A percentile compares a stretch with the other conserved stretches of the same genome.
Evolutionary conservation across 768 basidiomycete genomes (phyloP).

Genomic region (Russula vinacea): DNA sequence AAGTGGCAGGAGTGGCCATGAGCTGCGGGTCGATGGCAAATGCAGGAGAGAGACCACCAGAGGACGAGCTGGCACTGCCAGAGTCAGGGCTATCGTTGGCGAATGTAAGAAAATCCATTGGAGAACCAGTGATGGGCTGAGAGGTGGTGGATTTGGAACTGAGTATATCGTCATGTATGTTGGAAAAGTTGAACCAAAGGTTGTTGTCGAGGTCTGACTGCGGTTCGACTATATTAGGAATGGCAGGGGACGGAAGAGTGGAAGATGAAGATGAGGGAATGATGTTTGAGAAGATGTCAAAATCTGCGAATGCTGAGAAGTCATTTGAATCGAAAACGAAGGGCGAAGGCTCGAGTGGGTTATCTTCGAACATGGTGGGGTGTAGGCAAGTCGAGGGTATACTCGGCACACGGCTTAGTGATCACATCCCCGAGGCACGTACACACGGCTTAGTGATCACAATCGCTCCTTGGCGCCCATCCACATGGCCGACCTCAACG

Average conservation of each 20-base stretch:
- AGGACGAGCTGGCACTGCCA: slow-evolving; percentile 21
- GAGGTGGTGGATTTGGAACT: slow-evolving; percentile 33
- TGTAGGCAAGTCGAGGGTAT: background rate
- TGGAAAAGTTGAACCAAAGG: slow-evolving; percentile 32
- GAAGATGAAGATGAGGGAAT: slow-evolving; percentile 7
- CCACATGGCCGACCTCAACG: slow-evolving; percentile 27
- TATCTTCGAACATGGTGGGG: slow-evolving; percentile 24
- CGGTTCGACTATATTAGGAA: slow-evolving; percentile 13
- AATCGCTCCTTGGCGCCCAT: background rate
- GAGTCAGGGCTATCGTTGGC: slow-evolving; percentile 36
- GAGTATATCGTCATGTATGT: slow-evolving; percentile 34
- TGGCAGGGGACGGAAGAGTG: slow-evolving; percentile 7
- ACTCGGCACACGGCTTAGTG: too few species aligned
- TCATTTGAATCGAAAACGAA: slow-evolving; percentile 20
- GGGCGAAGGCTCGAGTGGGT: slow-evolving; percentile 24
- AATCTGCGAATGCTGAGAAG: slow-evolving; percentile 8
- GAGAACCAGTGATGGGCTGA: slow-evolving; percentile 33
- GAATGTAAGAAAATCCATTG: slow-evolving; percentile 44
- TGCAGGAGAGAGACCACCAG: slow-evolving; percentile 33
- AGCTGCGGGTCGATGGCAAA: slow-evolving; percentile 73
- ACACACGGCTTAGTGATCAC: background rate
- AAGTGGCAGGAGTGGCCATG: slow-evolving; percentile 59
- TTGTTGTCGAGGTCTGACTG: slow-evolving; percentile 19
- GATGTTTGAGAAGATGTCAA: slow-evolving; percentile 9
- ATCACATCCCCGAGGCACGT: too few species aligned